phyloP scores from a whole-genome alignment of 1,284 basidiomycete genomes.

The Trichosporon faecale region DNA sequence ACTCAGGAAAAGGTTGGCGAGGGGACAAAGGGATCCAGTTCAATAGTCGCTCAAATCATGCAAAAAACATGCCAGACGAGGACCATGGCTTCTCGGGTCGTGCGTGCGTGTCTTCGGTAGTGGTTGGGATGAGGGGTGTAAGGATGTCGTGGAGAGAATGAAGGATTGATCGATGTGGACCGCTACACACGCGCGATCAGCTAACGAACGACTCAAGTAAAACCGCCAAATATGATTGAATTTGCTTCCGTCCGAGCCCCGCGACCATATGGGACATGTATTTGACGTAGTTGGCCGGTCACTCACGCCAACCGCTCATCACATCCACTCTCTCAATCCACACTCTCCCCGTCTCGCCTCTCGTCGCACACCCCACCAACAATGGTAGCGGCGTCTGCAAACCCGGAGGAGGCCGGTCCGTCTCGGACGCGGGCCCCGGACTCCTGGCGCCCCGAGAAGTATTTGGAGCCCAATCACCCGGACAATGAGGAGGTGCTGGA shows the following conservation, averaged over 20 bases:
- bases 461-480: constrained; percentile 59
- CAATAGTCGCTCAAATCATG: not conserved
- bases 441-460: constrained; percentile 55
- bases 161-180: not conserved
- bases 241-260: constrained; percentile 8
- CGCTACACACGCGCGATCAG: constrained; percentile 1
- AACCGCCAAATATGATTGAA: constrained; percentile 3
- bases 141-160: not conserved
- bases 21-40: not conserved
- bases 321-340: not conserved
- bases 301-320: not conserved
- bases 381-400: not conserved
- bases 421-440: constrained; percentile 33
- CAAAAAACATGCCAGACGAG: not conserved
- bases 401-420: constrained; percentile 27
- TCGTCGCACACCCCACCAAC: not conserved
- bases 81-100: not conserved
- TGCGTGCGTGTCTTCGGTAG: not conserved
- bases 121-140: not conserved
- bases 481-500: constrained; percentile 71
- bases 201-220: constrained; percentile 3
- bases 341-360: constrained; percentile 3
- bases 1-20: not conserved
- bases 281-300: not conserved
- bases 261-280: not conserved